Percentiles rank a stretch among this genome's conserved stretches.
phyloP scores from a whole-genome alignment of 345 rosid genomes.

The Combretum micranthum region DNA sequence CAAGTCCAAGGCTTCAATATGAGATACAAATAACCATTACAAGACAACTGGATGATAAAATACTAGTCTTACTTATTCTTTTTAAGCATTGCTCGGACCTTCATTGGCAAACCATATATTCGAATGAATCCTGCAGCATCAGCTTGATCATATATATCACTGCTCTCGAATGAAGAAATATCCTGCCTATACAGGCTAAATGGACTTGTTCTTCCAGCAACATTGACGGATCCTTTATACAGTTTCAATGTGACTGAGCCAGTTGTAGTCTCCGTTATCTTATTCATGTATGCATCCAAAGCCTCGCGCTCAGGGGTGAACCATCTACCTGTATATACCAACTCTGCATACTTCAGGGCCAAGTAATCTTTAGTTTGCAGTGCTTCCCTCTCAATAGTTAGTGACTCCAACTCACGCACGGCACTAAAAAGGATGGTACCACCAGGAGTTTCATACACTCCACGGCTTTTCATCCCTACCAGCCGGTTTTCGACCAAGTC shows the following conservation, averaged over 20 bases:
- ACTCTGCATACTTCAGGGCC: conserved; percentile 82
- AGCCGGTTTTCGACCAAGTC: conserved; percentile 95
- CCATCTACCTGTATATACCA: conserved; percentile 97
- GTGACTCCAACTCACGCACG: conserved; percentile 68
- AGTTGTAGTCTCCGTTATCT: conserved; percentile 59
- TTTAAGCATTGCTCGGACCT: conserved; percentile 78
- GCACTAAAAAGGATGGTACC: conserved; percentile 87
- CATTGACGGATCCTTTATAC: conserved; percentile 70
- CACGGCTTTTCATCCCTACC: conserved; percentile 94
- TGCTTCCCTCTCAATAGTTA: conserved; percentile 78
- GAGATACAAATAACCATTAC: too few relatives aligned
- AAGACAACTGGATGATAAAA: too few relatives aligned
- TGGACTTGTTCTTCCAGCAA: conserved; percentile 59
- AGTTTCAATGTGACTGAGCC: conserved; percentile 70
- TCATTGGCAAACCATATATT: conserved; percentile 78
- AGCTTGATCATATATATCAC: conserved; percentile 77
- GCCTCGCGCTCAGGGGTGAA: conserved; percentile 81
- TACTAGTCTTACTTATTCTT: conserved; percentile 20
- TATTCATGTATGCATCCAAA: conserved; percentile 84
- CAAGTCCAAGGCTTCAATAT: too few relatives aligned
- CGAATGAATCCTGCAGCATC: conserved; percentile 86
- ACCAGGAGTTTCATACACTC: conserved; percentile 98
- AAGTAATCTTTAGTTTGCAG: conserved; percentile 70
- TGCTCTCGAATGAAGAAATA: conserved; percentile 81
- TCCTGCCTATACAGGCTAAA: conserved; percentile 80